Evolutionary conservation across 345 rosid species (phyloP), one percentile per base, ranked within the genome.

Genomic region (Viola odorata): DNA sequence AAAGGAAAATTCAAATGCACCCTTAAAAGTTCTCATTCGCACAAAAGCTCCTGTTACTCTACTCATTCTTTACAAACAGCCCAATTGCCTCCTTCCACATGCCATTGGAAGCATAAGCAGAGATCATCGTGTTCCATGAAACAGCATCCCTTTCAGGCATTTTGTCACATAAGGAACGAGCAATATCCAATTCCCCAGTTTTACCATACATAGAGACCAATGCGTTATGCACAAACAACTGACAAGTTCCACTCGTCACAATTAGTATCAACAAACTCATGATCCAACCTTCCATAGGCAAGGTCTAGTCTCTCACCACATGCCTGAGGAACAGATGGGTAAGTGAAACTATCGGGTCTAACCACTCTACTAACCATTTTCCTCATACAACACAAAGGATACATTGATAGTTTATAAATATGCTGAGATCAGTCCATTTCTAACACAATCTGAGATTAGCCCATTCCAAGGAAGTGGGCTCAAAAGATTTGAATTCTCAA

Each of bases 161-260:
- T 14, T 69, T 60, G 61, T 87, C 82, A 38, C 87, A 89, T 74
- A 89, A 68, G 47, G 50, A 17, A 9, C 69, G 74, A 13, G 88
- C 84, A 61, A 70, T 62, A 61, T 64, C 59, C 61, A 87, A 67
- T 44, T 79, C 67, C 23, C 88, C 84, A 63, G 78, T 69, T 58
- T 78, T 85, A 49, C 88, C 82, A 70, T 89, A 87, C 96, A 89
- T 85, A 14, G 96, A 79, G 41, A 85, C 73, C 82, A 89, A 69
- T 4, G 96, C 82, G 50, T 87, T 89, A 63, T 82, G 82, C 61
- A 85, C 88, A 60, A 76, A 87, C 80, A n/a, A n/a, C n/a, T n/a
- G n/a, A n/a, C n/a, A 87, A 74, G 70, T 73, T 80, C 78, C 71
- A 56, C 45, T 60, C 64, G 58, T 61, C 55, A 15, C 73, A 17